Conservation (phyloP, 495 filamentous ascomycete species). For the Venustampulla echinocandica region DNA sequence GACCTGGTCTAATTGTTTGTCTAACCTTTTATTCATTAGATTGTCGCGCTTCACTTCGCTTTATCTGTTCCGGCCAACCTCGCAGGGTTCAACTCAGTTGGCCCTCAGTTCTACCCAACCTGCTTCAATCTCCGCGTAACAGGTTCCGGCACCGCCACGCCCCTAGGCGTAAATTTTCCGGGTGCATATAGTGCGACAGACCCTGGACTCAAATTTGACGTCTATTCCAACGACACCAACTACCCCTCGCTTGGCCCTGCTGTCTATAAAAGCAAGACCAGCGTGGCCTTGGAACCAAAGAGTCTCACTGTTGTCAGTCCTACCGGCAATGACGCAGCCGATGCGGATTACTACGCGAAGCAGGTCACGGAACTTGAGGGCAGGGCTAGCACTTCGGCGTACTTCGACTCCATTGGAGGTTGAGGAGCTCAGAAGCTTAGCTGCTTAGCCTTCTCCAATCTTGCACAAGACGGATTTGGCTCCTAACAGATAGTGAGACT, state of each 20-base stretch:
- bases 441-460: too few relatives aligned
- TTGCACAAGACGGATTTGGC: too few relatives aligned
- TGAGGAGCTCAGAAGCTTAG: too few relatives aligned
- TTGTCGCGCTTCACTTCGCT: conserved; percentile 37
- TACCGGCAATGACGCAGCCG: background rate
- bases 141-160: conserved; percentile 35
- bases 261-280: conserved; percentile 21
- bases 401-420: background rate
- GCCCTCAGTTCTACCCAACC: conserved; percentile 38
- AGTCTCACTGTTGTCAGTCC: background rate
- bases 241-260: conserved; percentile 36
- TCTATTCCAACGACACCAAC: conserved; percentile 39
- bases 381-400: background rate
- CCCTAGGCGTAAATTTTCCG: conserved; percentile 43
- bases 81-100: conserved; percentile 8
- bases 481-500: too few relatives aligned
- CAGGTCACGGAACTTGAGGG: background rate
- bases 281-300: background rate
- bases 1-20: too few relatives aligned
- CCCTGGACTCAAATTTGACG: conserved; percentile 41
- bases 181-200: conserved; percentile 40
- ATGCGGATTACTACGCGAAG: background rate
- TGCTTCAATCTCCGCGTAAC: conserved; percentile 45
- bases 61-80: background rate
- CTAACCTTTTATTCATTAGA: conserved; percentile 7